These are phyloP conservation scores for Trichophaea hybrida DNA, from an alignment of 2,329 filamentous ascomycete species.

Conservation along the genomic window DNA sequence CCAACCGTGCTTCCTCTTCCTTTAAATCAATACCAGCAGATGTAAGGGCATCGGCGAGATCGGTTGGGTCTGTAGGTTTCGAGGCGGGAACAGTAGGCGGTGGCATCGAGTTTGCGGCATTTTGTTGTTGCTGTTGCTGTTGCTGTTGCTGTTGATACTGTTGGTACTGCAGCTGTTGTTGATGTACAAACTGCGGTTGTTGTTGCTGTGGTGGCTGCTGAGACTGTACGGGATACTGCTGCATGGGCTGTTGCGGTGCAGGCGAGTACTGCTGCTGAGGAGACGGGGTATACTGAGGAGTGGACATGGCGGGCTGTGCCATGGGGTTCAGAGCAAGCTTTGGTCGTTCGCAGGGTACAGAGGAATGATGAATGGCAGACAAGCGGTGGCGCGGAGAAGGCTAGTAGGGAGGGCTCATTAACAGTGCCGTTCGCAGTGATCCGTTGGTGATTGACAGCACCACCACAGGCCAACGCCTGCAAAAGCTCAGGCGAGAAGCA, in stretches of 20 bases:
- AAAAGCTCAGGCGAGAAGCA: no score
- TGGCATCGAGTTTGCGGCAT: conserved; percentile 20
- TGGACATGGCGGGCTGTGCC: neutral
- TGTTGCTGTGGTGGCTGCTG: conserved; percentile 1
- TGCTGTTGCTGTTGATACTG: conserved; percentile 18
- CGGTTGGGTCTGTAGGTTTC: conserved; percentile 27
- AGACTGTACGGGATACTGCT: neutral
- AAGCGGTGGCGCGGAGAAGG: neutral
- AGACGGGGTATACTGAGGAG: neutral
- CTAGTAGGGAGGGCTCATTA: neutral
- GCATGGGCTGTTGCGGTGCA: neutral
- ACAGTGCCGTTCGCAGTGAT: no score
- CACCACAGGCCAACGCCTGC: no score
- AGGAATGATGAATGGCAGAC: neutral
- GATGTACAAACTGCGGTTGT: neutral
- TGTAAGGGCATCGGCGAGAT: conserved; percentile 27
- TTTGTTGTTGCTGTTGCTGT: conserved; percentile 13
- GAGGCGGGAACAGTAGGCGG: conserved; percentile 18
- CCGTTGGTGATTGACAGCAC: no score
- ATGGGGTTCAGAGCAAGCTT: neutral
- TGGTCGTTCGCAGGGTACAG: no score
- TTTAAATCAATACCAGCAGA: conserved; percentile 27
- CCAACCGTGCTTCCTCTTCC: conserved; percentile 26
- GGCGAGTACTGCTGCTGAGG: neutral
- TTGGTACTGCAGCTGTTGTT: conserved; percentile 2